Percentiles rank a stretch among this genome's conserved stretches.
Conservation (phyloP, 2,329 filamentous ascomycete genomes). For the Fusarium dimerum region DNA sequence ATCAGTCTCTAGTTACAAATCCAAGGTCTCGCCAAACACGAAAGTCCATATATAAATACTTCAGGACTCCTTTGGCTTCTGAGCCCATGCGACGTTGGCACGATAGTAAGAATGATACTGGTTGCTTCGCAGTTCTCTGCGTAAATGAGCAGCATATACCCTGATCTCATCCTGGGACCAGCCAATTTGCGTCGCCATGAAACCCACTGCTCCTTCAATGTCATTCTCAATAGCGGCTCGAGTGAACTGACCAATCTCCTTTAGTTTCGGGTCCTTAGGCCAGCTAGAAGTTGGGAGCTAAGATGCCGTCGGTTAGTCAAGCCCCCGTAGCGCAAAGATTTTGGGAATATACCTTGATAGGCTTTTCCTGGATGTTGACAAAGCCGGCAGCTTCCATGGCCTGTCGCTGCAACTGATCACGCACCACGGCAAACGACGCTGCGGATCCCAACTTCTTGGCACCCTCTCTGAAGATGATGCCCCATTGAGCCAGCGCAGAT, state of each 20-base stretch:
- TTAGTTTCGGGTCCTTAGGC: conserved; percentile 37
- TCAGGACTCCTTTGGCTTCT: conserved; percentile 25
- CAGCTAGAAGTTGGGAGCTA: conserved; percentile 42
- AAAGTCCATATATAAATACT: too few species aligned
- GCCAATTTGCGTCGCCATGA: conserved; percentile 34
- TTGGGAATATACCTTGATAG: conserved; percentile 30
- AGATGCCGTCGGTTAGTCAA: neutral
- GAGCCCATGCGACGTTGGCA: conserved; percentile 27
- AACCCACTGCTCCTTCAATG: conserved; percentile 33
- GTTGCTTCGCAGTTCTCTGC: conserved; percentile 26
- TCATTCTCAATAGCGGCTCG: conserved; percentile 35
- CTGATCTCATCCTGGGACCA: conserved; percentile 35
- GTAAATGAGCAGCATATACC: conserved; percentile 33
- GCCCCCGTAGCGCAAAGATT: neutral
- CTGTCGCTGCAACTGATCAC: conserved; percentile 32
- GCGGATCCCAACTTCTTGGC: conserved; percentile 32
- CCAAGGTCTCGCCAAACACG: too few species aligned
- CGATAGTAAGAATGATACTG: conserved; percentile 26
- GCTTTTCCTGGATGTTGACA: conserved; percentile 23
- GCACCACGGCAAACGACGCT: conserved; percentile 32
- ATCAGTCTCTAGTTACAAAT: too few species aligned
- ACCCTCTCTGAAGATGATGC: conserved; percentile 35
- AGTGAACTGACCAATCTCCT: conserved; percentile 39
- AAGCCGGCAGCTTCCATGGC: conserved; percentile 34
- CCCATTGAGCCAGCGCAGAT: conserved; percentile 36